Conservation (phyloP, 495 filamentous ascomycete genomes). For the Chaetomium tenue region DNA sequence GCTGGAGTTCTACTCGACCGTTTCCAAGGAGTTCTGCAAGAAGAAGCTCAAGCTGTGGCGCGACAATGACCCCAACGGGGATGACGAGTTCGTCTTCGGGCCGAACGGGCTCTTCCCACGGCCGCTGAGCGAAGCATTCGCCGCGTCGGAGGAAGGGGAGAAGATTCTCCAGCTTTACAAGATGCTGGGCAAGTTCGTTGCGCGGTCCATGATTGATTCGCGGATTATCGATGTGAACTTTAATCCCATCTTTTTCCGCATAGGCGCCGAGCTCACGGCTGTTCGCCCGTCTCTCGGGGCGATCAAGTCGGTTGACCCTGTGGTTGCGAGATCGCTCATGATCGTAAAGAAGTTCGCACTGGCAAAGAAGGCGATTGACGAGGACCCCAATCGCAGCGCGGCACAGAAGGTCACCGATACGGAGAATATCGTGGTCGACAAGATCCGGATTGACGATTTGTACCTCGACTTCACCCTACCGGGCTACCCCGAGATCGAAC, state of each 20-base stretch:
- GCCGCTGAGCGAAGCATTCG: constrained; percentile 79
- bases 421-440: constrained; percentile 67
- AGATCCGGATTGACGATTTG: constrained; percentile 77
- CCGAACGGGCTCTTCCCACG: constrained; percentile 86
- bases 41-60: constrained; percentile 96
- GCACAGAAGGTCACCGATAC: constrained; percentile 68
- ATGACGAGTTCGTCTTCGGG: constrained; percentile 82
- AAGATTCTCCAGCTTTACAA: constrained; percentile 85
- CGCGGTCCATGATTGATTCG: constrained; percentile 96
- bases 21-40: constrained; percentile 95
- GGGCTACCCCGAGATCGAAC: constrained; percentile 86
- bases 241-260: constrained; percentile 96
- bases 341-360: constrained; percentile 82
- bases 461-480: constrained; percentile 92
- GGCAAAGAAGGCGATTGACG: constrained; percentile 77
- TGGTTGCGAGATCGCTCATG: constrained; percentile 80
- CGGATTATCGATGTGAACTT: constrained; percentile 97
- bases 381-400: constrained; percentile 59
- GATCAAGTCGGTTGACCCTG: constrained; percentile 82
- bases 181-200: constrained; percentile 95
- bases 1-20: constrained; percentile 96
- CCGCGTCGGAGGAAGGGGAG: constrained; percentile 70
- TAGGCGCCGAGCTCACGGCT: constrained; percentile 68
- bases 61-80: constrained; percentile 75
- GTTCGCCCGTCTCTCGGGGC: constrained; percentile 88